Percentiles rank a stretch among this genome's conserved stretches.
These are phyloP conservation scores for Arthrinium phaeospermum DNA, from an alignment of 2,329 filamentous ascomycete species.

Conservation along the genomic window DNA sequence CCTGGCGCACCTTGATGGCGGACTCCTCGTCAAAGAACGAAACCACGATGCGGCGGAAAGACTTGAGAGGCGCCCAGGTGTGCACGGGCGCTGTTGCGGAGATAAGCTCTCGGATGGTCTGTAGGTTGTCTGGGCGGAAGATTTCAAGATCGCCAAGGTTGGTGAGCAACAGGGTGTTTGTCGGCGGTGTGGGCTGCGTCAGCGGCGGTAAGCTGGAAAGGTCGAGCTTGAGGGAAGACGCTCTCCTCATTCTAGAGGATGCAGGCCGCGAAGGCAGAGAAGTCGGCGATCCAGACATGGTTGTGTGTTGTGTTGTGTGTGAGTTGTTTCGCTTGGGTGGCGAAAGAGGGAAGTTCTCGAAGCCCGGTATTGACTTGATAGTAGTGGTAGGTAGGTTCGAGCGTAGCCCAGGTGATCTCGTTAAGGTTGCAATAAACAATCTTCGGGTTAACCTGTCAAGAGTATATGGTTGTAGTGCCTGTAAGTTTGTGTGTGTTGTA, in stretches of 20 bases:
- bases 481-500: not conserved
- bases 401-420: not conserved
- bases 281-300: slow-evolving; percentile 32
- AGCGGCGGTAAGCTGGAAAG: slow-evolving; percentile 74
- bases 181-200: slow-evolving; percentile 73
- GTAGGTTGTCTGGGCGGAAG: slow-evolving; percentile 76
- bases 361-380: not conserved
- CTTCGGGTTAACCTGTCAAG: not conserved
- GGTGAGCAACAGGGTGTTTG: slow-evolving; percentile 85
- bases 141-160: slow-evolving; percentile 76
- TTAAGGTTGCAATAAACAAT: not conserved
- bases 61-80: slow-evolving; percentile 81
- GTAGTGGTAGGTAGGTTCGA: not conserved
- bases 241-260: slow-evolving; percentile 49
- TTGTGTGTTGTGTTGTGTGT: not conserved
- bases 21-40: slow-evolving; percentile 76
- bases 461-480: slow-evolving; percentile 4
- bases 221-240: slow-evolving; percentile 67
- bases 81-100: slow-evolving; percentile 73
- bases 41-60: slow-evolving; percentile 80
- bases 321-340: slow-evolving; percentile 4
- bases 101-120: slow-evolving; percentile 75
- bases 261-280: slow-evolving; percentile 39
- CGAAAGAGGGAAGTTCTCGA: not conserved
- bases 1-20: slow-evolving; percentile 72